Evolutionary conservation across 108 stramenopile species (phyloP).

Genomic region (Skeletonema marinoi): DNA sequence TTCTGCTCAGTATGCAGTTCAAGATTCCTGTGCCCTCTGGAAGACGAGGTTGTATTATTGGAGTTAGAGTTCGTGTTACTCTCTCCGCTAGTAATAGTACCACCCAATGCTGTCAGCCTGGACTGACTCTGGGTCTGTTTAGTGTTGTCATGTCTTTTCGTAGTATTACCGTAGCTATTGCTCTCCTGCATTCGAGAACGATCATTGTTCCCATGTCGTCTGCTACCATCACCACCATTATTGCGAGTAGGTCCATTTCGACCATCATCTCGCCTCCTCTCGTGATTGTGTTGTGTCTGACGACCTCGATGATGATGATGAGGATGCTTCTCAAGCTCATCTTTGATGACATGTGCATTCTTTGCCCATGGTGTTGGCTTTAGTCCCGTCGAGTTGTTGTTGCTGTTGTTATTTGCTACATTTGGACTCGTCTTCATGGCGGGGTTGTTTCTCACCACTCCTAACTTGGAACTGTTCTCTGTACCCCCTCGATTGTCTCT

Average conservation of each 20-base stretch:
- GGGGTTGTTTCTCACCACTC: too few relatives aligned
- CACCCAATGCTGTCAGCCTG: neutral
- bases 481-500: too few relatives aligned
- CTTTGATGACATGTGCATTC: neutral
- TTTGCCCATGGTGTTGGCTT: slow-evolving; percentile 3
- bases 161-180: too few relatives aligned
- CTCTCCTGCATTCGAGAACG: neutral
- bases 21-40: neutral
- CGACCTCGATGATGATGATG: neutral
- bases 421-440: neutral
- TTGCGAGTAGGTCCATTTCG: neutral
- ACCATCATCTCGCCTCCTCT: neutral
- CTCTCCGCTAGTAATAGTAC: neutral
- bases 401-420: neutral
- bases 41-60: neutral
- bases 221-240: neutral
- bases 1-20: neutral
- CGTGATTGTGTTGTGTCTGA: neutral
- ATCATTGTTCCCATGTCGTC: neutral
- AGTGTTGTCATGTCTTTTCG: neutral
- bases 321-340: slow-evolving; percentile 1
- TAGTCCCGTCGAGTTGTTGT: neutral
- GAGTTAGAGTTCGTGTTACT: neutral
- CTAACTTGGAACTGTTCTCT: too few relatives aligned
- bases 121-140: neutral